Conservation (phyloP, 2,329 filamentous ascomycete species). For the Hypocrella siamensis region DNA sequence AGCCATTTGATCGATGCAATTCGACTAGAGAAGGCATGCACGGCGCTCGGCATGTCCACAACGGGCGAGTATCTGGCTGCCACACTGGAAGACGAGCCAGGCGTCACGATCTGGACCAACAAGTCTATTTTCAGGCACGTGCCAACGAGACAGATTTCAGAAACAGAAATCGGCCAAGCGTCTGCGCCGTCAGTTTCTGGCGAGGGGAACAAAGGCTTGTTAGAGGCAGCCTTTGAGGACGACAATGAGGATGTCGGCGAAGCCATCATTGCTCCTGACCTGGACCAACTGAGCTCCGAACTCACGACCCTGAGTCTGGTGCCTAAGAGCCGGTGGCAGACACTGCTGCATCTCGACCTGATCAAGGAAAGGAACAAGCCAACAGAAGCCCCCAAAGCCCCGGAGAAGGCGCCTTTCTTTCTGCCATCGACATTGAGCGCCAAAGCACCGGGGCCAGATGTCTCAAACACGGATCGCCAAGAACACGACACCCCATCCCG, state of each 20-base stretch:
- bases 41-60: slow-evolving; percentile 69
- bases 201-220: slow-evolving; percentile 58
- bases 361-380: slow-evolving; percentile 93
- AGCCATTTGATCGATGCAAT: slow-evolving; percentile 92
- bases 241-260: slow-evolving; percentile 35
- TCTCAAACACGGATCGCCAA: slow-evolving; percentile 14
- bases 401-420: slow-evolving; percentile 94
- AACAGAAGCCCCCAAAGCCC: slow-evolving; percentile 75
- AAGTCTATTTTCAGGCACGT: slow-evolving; percentile 80
- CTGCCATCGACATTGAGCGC: slow-evolving; percentile 49
- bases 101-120: slow-evolving; percentile 94
- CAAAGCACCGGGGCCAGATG: slow-evolving; percentile 21
- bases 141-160: slow-evolving; percentile 69
- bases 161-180: slow-evolving; percentile 53
- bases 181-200: slow-evolving; percentile 62
- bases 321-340: slow-evolving; percentile 87
- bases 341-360: slow-evolving; percentile 75
- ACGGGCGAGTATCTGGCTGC: slow-evolving; percentile 94
- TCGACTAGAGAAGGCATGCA: slow-evolving; percentile 62
- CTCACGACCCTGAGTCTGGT: slow-evolving; percentile 83
- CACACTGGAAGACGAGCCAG: slow-evolving; percentile 64
- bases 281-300: slow-evolving; percentile 68
- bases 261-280: slow-evolving; percentile 33
- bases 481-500: slow-evolving; percentile 39
- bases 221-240: slow-evolving; percentile 61